These are phyloP conservation scores for Naganishia vaughanmartiniae DNA, from an alignment of 768 basidiomycete genomes.

Conservation along the genomic window DNA sequence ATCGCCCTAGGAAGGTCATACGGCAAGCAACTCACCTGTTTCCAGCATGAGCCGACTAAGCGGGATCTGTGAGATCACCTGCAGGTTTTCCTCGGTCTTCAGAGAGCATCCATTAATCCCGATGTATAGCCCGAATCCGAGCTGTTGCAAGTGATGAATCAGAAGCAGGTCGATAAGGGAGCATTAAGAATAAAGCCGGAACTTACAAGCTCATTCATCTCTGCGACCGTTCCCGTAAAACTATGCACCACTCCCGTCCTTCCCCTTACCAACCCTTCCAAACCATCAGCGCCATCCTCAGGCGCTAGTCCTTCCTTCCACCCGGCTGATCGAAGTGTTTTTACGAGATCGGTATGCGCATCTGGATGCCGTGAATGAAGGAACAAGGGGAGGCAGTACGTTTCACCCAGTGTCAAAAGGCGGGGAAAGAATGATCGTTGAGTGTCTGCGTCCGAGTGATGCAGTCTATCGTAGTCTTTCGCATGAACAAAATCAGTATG, in stretches of 20 bases:
- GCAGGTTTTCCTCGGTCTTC: constrained; percentile 68
- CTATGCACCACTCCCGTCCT: constrained; percentile 75
- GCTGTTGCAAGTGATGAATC: constrained; percentile 53
- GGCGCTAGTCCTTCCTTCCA: constrained; percentile 60
- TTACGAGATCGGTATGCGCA: constrained; percentile 69
- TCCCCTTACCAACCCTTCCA: constrained; percentile 51
- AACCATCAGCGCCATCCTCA: not conserved
- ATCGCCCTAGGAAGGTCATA: not conserved
- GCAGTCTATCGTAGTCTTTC: constrained; percentile 72
- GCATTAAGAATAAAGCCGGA: not conserved
- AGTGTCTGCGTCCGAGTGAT: constrained; percentile 62
- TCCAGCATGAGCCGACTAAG: constrained; percentile 67
- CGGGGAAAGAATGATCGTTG: constrained; percentile 67
- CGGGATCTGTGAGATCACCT: constrained; percentile 60
- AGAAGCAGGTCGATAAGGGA: not conserved
- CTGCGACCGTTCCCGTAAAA: constrained; percentile 67
- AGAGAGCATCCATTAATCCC: constrained; percentile 74
- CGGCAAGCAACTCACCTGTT: constrained; percentile 58
- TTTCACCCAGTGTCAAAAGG: constrained; percentile 67
- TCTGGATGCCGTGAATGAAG: constrained; percentile 67
- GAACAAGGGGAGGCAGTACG: constrained; percentile 71
- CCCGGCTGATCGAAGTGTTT: constrained; percentile 65
- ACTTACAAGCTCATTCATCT: constrained; percentile 66
- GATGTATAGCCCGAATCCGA: constrained; percentile 70
- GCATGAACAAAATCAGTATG: too few relatives aligned